Conservation (phyloP, 176 grass and related monocot genomes). For the Aegilops umbellulata region DNA sequence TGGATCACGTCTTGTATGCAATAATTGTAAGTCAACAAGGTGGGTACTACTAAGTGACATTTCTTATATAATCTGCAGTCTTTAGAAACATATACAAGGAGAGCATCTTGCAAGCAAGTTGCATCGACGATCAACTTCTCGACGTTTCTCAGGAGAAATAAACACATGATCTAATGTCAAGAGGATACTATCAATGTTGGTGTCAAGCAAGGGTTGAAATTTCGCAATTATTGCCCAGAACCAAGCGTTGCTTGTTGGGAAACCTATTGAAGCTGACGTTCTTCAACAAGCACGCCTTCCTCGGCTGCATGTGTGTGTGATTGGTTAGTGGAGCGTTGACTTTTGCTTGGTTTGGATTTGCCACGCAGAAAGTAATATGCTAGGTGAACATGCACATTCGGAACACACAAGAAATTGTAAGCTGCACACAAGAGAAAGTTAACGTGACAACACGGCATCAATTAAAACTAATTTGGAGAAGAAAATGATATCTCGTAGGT, state of each 20-base stretch:
- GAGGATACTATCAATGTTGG: background rate
- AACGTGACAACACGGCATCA: background rate
- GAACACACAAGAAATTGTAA: background rate
- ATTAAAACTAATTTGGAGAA: background rate
- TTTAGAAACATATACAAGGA: background rate
- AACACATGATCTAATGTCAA: background rate
- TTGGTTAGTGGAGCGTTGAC: background rate
- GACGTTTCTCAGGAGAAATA: background rate
- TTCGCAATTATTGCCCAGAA: background rate
- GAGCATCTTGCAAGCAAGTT: background rate
- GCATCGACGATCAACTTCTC: background rate
- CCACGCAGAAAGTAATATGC: background rate
- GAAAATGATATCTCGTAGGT: background rate
- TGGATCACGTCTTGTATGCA: background rate
- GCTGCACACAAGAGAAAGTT: no score
- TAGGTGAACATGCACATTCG: no score
- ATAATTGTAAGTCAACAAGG: background rate
- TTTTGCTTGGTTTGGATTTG: background rate
- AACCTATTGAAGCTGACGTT: background rate
- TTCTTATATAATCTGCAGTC: background rate
- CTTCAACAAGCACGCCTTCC: background rate
- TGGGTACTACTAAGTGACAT: background rate
- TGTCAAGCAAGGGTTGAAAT: background rate
- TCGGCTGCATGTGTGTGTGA: background rate
- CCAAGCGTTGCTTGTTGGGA: background rate